Evolutionary conservation across 805 yeast genomes (phyloP).

Genomic region (Metschnikowia peoriensis): DNA sequence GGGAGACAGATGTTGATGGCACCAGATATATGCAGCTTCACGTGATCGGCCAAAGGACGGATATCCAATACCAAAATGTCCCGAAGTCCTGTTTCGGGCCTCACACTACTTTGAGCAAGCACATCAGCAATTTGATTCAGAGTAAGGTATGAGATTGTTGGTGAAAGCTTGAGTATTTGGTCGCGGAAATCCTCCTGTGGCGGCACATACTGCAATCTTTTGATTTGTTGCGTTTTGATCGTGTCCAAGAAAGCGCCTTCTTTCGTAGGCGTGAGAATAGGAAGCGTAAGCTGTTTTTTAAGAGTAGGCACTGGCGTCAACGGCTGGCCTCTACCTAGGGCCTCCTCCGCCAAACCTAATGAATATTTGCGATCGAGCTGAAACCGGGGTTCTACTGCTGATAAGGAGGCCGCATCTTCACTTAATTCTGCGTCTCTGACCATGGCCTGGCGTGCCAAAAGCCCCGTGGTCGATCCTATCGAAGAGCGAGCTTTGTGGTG

Average conservation of each 20-base stretch:
- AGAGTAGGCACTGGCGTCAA: slow-evolving; percentile 18
- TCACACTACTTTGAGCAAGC: slow-evolving; percentile 6
- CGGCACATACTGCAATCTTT: slow-evolving; percentile 22
- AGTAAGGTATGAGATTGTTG: slow-evolving; percentile 19
- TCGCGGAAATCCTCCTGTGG: slow-evolving; percentile 19
- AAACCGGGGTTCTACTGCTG: slow-evolving; percentile 24
- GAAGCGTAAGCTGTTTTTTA: slow-evolving; percentile 14
- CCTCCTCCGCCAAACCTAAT: slow-evolving; percentile 16
- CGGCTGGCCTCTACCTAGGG: slow-evolving; percentile 6
- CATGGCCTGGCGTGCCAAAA: slow-evolving; percentile 8
- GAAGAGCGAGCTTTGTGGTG: slow-evolving; percentile 6
- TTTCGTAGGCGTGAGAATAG: slow-evolving; percentile 10
- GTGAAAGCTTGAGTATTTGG: slow-evolving; percentile 24
- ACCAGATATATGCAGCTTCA: slow-evolving; percentile 52
- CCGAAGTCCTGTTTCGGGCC: slow-evolving; percentile 14
- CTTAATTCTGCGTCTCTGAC: neutral
- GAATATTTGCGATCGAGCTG: slow-evolving; percentile 10
- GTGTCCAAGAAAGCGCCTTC: slow-evolving; percentile 18
- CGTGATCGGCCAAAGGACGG: slow-evolving; percentile 75
- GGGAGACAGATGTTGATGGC: slow-evolving; percentile 84
- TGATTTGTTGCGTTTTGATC: slow-evolving; percentile 24
- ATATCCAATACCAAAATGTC: slow-evolving; percentile 62
- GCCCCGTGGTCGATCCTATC: slow-evolving; percentile 3
- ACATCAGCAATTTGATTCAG: slow-evolving; percentile 17
- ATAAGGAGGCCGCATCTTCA: slow-evolving; percentile 11